Conservation (phyloP, 1,284 basidiomycete genomes). For the Trametes polyzona region DNA sequence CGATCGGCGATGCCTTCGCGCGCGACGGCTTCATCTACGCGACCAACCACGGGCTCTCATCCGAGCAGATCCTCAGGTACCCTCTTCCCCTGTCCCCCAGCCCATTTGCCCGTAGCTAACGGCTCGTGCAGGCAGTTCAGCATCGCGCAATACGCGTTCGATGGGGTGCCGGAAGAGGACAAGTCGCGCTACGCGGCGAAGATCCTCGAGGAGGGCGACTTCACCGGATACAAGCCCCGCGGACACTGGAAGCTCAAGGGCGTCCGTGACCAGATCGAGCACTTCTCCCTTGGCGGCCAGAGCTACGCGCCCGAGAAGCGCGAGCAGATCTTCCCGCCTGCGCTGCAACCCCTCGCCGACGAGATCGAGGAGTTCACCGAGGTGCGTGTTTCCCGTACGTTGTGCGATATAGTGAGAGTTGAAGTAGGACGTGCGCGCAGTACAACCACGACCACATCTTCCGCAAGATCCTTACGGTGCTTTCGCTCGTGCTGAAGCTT, state of each 20-base stretch:
- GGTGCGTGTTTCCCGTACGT: constrained; percentile 15
- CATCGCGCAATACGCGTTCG: constrained; percentile 41
- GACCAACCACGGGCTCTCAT: constrained; percentile 13
- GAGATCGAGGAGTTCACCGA: constrained; percentile 40
- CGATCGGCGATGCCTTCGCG: constrained; percentile 14
- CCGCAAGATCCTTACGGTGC: constrained; percentile 15
- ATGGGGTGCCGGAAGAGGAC: constrained; percentile 39
- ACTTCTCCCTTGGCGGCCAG: constrained; percentile 11
- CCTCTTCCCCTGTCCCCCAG: not conserved
- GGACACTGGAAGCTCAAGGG: constrained; percentile 17
- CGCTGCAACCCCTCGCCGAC: constrained; percentile 38
- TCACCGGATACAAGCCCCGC: constrained; percentile 42
- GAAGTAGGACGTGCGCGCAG: not conserved
- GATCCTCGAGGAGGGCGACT: constrained; percentile 42
- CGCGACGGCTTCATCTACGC: constrained; percentile 16
- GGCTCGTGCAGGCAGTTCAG: constrained; percentile 35
- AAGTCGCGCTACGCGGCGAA: constrained; percentile 39
- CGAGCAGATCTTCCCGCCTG: constrained; percentile 26
- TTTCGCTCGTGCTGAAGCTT: constrained; percentile 18
- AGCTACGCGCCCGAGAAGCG: constrained; percentile 26
- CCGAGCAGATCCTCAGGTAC: constrained; percentile 15
- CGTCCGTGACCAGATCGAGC: constrained; percentile 16
- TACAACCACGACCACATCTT: constrained; percentile 19
- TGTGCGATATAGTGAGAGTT: not conserved
- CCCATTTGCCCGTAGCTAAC: not conserved